Conservation (phyloP, 169 alveolate genomes). For the Theileria orientalis region DNA sequence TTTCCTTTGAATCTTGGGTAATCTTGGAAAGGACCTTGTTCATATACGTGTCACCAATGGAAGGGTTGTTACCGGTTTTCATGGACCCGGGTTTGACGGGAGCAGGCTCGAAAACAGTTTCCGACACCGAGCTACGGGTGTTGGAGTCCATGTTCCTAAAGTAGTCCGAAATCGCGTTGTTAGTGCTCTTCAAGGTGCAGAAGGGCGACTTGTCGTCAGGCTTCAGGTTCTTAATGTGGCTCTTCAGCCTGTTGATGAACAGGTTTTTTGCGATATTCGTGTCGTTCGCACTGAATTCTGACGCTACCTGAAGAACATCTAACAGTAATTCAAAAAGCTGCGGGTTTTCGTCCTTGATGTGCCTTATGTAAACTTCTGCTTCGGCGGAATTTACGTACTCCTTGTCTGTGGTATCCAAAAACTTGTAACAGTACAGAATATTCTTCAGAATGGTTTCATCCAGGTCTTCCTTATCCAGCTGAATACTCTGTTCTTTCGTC, state of each 20-base stretch:
- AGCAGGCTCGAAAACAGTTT: neutral
- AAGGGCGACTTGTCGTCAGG: slow-evolving; percentile 12
- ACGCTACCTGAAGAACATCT: slow-evolving; percentile 11
- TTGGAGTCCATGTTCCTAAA: neutral
- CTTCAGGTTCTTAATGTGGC: slow-evolving; percentile 1
- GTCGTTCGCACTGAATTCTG: neutral
- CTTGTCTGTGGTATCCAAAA: slow-evolving; percentile 27
- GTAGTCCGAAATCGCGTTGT: slow-evolving; percentile 21
- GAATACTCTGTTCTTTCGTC: neutral
- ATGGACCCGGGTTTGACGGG: too few species aligned
- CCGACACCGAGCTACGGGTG: neutral
- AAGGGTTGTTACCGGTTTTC: too few species aligned
- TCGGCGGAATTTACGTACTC: slow-evolving; percentile 26
- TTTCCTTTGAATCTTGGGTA: too few species aligned
- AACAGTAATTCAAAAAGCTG: slow-evolving; percentile 17
- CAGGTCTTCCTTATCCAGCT: neutral
- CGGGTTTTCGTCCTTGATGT: neutral
- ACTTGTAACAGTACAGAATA: slow-evolving; percentile 39
- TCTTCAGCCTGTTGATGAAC: slow-evolving; percentile 12
- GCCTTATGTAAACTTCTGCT: slow-evolving; percentile 11
- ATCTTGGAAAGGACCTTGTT: too few species aligned
- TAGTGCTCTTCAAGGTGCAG: neutral
- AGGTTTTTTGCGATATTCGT: slow-evolving; percentile 30
- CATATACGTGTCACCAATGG: too few species aligned
- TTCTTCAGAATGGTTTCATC: slow-evolving; percentile 34